These are phyloP conservation scores for Diaporthe ilicicola DNA, from an alignment of 2,329 filamentous ascomycete genomes.

Conservation along the genomic window DNA sequence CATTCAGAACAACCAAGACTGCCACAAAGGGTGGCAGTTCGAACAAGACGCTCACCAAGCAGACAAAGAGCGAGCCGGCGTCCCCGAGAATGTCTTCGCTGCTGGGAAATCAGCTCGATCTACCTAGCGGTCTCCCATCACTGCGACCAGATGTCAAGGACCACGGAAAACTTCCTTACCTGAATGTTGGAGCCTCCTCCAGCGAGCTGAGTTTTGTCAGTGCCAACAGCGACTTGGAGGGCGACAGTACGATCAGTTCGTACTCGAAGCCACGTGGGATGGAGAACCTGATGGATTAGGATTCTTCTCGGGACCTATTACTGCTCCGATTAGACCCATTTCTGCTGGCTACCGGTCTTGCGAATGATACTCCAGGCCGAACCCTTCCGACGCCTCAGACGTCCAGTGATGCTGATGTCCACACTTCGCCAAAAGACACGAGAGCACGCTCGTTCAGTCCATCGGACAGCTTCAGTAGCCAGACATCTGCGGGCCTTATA, in stretches of 20 bases:
- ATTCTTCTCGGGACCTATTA: neutral
- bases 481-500: conserved; percentile 5
- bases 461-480: neutral
- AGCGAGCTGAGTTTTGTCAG: conserved; percentile 33
- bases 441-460: neutral
- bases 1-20: conserved; percentile 56
- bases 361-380: neutral
- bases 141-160: conserved; percentile 40
- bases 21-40: conserved; percentile 36
- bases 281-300: conserved; percentile 47
- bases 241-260: conserved; percentile 51
- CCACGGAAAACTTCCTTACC: conserved; percentile 30
- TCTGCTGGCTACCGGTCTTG: neutral
- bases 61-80: conserved; percentile 36
- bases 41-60: conserved; percentile 36
- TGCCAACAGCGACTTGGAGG: conserved; percentile 35
- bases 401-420: neutral
- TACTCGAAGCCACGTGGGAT: conserved; percentile 51
- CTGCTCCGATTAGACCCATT: neutral
- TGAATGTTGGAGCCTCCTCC: conserved; percentile 24
- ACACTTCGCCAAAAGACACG: neutral
- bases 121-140: conserved; percentile 34
- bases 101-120: conserved; percentile 32
- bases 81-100: conserved; percentile 39
- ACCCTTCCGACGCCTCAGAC: neutral